Base-by-base conservation (phyloP, 805 yeast species). In the Kodamaea fukazawae region DNA sequence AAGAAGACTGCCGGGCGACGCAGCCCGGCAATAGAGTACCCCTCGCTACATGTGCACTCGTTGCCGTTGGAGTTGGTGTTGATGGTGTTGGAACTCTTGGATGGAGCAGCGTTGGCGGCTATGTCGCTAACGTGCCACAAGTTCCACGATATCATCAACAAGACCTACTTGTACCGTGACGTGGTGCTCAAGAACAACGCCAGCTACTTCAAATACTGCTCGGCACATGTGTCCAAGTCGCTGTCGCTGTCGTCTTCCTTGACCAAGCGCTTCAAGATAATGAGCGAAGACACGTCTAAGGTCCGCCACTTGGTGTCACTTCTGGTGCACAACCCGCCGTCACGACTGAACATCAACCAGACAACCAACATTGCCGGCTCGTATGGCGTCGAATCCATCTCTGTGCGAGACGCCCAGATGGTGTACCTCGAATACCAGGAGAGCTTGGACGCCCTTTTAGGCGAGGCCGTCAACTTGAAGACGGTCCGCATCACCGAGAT, bases 391-490 rank as follows among this genome's bases (percentile, higher is more conserved):
- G 70, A 64, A 30, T 35, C 49, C 5, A 45, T 49, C 7, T 32
- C 48, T 11, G 48, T 41, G 13, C 13, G 28, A 18, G 30, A 30
- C 11, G 29, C 13, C 4, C 27, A 31, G 14, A 28, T 8, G 11
- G 18, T 17, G 8, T 65, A 62, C 43, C 50, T 51, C 13, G 55
- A 49, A 3, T 68, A 55, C 40, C 49, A 58, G 7, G 44, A 42
- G 16, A 42, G 53, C 10, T 45, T 67, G n/a, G 36, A 41, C 2
- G 42, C 45, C 31, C 61, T 78, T 10, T 58, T 78, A 10, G 68
- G 66, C 31, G 67, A 69, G 26, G 61, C 76, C 6, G 79, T 73
- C 30, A 78, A 76, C 30, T 44, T 78, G 7, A 53, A 63, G 23
- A 60, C 60, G 16, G 48, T 79, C 5, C 50, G 54, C 11, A 45